Base-by-base conservation (phyloP, 306 rosid genomes). In the Glycine soja region DNA sequence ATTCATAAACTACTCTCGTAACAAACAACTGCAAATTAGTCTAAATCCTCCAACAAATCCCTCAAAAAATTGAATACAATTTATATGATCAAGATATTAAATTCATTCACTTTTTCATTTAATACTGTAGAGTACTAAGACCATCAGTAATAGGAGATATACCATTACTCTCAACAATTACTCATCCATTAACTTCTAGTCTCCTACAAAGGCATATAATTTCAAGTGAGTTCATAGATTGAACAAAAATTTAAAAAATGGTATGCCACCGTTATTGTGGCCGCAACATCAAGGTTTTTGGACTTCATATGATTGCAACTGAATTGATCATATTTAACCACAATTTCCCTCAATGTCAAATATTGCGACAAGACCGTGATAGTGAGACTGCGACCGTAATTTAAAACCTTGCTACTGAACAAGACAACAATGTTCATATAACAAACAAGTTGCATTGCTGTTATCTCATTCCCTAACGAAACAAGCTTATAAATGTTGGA, bases 161-260 rank as follows among this genome's bases (percentile, higher is more conserved):
- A 12, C 6, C 16, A 11, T 34, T 11, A 58, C 38, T 18, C 6
- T 56, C 62, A 58, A 42, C 34, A 15, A 19, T 24, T 18, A 30
- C 40, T 30, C 51, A 70, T 47, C 46, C 64, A 59, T 7, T 70
- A 19, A 30, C 13, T 58, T 30, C 11, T 59, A 61, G 4, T 36
- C 18, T 63, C 45, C 68, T 32, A 34, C 12, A 79, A 79, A 56
- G 70, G 42, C 42, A 71, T 16, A 71, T 38, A 59, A 40, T 18
- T 71, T 46, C 70, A 80, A 47, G 59, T 53, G 7, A 78, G 57
- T 8, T 53, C 42, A 40, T 65, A 65, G 42, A 15, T 15, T 34
- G 7, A 36, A 46, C 83, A 54, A 11, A n/a, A 5, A 6, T 36
- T 3, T 12, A 12, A 13, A 5, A 62, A 12, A 32, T 3, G 12